Base-by-base conservation (phyloP, 495 filamentous ascomycete genomes). In the Penicillium canariense region DNA sequence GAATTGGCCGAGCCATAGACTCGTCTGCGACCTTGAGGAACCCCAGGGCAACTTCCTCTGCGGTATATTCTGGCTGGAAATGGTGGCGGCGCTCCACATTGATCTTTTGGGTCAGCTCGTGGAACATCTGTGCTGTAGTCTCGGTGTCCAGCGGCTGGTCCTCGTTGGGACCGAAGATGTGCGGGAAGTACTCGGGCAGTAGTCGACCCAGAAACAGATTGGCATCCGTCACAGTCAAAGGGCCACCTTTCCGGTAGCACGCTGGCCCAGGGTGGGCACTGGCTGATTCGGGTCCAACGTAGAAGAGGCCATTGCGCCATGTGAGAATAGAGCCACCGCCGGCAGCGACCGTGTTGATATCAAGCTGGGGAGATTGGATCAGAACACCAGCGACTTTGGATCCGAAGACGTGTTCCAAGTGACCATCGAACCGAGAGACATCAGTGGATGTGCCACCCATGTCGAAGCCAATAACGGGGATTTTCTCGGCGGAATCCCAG, bases 391-490 rank as follows among this genome's bases (percentile, higher is more conserved):
- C 94, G 1, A 95, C 96, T 0, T 93, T 97, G 1, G 94, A 97
- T 65, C 96, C 94, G 56, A 98, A 97, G 0, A 97, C 94, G 68
- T 98, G 94, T 52, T 97, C 94, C 65, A 96, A 91, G 44, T 93
- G 81, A 10, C 94, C 93, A 34, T 93, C 94, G 61, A 94, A 97
- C 23, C 94, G 77, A 20, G 90, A 96, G 5, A 97, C 93, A 66
- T 98, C 94, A 0, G 94, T 98, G 31, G 87, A 92, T 5, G 94
- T 98, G 25, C 94, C 94, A 30, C 86, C 85, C 94, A 98, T 98
- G 60, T 97, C 94, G 59, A 98, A 97, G 0, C 94, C 94, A 63
- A 97, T 96, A 9, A 97, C 88, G 0, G 93, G 93, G 2, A 82
- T 93, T 63, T 86, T 90, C 14, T 91, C 94, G 42, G 87, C 77